phyloP scores from a whole-genome alignment of 768 basidiomycete genomes.

The Stropharia rugosoannulata region DNA sequence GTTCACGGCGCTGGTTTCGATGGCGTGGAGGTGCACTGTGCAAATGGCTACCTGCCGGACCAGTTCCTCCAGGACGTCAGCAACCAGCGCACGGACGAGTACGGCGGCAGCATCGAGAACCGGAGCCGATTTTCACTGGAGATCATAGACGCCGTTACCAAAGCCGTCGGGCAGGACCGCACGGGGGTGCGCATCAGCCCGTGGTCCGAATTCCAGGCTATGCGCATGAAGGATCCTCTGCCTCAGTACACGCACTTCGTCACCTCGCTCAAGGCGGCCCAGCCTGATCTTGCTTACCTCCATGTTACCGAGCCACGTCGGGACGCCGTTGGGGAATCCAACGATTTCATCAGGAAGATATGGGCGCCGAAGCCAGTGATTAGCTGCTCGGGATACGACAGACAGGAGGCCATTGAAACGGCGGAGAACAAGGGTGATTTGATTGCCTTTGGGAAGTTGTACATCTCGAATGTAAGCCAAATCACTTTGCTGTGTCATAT shows the following conservation, averaged over 20 bases:
- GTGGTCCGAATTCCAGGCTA: conserved; percentile 46
- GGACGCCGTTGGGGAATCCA: conserved; percentile 24
- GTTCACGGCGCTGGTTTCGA: conserved; percentile 67
- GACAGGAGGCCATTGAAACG: conserved; percentile 33
- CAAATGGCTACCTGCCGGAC: conserved; percentile 51
- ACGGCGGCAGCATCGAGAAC: conserved; percentile 67
- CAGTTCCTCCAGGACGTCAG: conserved; percentile 59
- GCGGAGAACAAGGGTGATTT: conserved; percentile 35
- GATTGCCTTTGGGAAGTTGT: conserved; percentile 29
- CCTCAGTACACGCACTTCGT: conserved; percentile 56
- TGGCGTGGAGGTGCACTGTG: conserved; percentile 50
- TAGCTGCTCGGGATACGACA: conserved; percentile 40
- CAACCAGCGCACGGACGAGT: conserved; percentile 63
- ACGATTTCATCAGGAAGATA: conserved; percentile 44
- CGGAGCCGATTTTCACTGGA: conserved; percentile 58
- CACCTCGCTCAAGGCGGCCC: conserved; percentile 31
- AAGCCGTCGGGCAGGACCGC: conserved; percentile 54
- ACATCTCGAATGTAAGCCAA: conserved; percentile 31
- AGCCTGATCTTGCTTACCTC: conserved; percentile 51
- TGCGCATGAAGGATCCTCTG: conserved; percentile 53
- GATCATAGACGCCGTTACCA: conserved; percentile 48
- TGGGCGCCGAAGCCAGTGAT: conserved; percentile 44
- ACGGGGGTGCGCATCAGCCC: conserved; percentile 59
- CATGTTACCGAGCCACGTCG: conserved; percentile 45
- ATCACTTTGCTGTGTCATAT: background rate